Evolutionary conservation across 2,329 filamentous ascomycete species (phyloP).

Genomic region (Aureobasidium leucospermi): DNA sequence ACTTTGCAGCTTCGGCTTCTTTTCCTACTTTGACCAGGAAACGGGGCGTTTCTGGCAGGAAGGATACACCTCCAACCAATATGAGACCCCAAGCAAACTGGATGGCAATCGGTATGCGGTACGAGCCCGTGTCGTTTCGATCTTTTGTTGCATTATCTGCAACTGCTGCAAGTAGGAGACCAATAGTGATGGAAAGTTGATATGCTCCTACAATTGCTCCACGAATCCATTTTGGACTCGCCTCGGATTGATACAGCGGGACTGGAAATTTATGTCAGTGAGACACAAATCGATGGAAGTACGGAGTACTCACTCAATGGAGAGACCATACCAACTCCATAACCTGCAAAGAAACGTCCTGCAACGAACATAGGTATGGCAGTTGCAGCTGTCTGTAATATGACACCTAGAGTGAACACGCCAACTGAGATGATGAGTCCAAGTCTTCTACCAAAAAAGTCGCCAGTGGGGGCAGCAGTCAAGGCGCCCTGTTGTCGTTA

Average conservation of each 20-base stretch:
- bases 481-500: conserved; percentile 49
- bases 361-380: conserved; percentile 51
- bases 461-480: conserved; percentile 62
- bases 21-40: conserved; percentile 29
- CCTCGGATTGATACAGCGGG: conserved; percentile 76
- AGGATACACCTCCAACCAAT: conserved; percentile 25
- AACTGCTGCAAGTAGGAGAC: conserved; percentile 58
- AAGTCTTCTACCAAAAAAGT: conserved; percentile 61
- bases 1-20: conserved; percentile 25
- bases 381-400: conserved; percentile 63
- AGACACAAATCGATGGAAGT: too few relatives aligned
- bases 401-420: conserved; percentile 64
- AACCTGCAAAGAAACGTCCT: conserved; percentile 56
- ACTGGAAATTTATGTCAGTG: conserved; percentile 44
- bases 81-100: conserved; percentile 31
- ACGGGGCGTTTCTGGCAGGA: conserved; percentile 30
- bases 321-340: conserved; percentile 66
- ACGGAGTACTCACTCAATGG: conserved; percentile 37
- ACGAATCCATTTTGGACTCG: conserved; percentile 75
- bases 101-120: conserved; percentile 30
- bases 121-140: conserved; percentile 28
- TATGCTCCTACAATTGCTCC: conserved; percentile 69
- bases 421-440: conserved; percentile 59
- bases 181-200: conserved; percentile 68
- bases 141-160: conserved; percentile 61